Percentiles rank a stretch among this genome's conserved stretches.
Evolutionary conservation across 345 rosid genomes (phyloP).

Genomic region (Eucalyptus erythrocorys): DNA sequence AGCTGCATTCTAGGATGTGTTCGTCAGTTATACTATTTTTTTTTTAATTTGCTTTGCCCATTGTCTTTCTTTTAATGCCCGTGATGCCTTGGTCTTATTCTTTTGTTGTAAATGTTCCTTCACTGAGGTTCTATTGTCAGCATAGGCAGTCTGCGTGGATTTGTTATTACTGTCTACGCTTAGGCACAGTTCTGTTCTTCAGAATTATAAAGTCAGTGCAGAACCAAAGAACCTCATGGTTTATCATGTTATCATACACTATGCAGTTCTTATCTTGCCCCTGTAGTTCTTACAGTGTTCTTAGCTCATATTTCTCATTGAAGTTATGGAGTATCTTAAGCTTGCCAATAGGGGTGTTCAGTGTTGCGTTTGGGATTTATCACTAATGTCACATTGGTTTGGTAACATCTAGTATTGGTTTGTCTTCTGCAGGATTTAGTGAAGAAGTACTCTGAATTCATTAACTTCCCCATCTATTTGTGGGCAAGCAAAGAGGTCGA

Average conservation of each 20-base stretch:
- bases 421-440: constrained; percentile 63
- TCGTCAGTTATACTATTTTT: background rate
- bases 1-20: background rate
- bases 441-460: constrained; percentile 94
- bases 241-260: background rate
- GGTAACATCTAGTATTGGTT: background rate
- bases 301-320: background rate
- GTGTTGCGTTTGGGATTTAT: background rate
- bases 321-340: background rate
- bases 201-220: background rate
- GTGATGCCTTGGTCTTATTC: background rate
- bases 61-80: background rate
- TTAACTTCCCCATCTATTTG: constrained; percentile 82
- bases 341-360: background rate
- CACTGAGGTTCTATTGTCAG: background rate
- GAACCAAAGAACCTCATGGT: background rate
- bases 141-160: background rate
- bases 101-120: background rate
- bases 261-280: background rate
- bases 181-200: background rate
- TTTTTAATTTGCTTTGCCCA: background rate
- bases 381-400: background rate
- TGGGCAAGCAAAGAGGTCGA: constrained; percentile 98
- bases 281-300: background rate
- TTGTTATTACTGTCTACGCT: background rate